Evolutionary conservation across 345 rosid species (phyloP).

Genomic region (Hevea brasiliensis): DNA sequence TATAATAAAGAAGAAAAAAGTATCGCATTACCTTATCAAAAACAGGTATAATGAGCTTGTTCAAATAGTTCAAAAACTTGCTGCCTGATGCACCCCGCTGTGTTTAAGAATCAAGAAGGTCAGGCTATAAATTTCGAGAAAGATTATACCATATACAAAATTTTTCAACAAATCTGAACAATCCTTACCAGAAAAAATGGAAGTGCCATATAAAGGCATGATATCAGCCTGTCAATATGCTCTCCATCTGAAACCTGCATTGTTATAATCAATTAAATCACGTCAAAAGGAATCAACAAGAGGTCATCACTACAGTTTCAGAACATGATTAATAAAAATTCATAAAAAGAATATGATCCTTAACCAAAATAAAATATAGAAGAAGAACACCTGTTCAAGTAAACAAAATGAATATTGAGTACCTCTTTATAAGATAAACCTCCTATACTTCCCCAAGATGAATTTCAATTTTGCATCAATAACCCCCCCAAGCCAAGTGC

Average conservation of each 20-base stretch:
- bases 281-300: background rate
- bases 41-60: constrained; percentile 84
- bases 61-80: constrained; percentile 85
- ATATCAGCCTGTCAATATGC: constrained; percentile 92
- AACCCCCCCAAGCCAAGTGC: background rate
- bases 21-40: constrained; percentile 69
- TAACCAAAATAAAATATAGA: background rate
- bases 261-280: background rate
- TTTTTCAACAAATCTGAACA: background rate
- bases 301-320: background rate
- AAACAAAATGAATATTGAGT: background rate
- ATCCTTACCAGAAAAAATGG: constrained; percentile 85
- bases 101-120: constrained; percentile 15
- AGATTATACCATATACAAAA: constrained; percentile 1
- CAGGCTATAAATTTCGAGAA: constrained; percentile 13
- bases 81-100: constrained; percentile 94
- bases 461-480: background rate
- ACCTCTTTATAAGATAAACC: background rate
- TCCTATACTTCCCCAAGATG: background rate
- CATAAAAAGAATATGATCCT: background rate
- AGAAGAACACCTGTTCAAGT: background rate
- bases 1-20: background rate
- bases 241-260: constrained; percentile 88
- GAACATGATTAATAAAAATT: constrained; percentile 4
- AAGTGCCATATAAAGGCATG: constrained; percentile 88